Conservation (phyloP, 2,329 filamentous ascomycete genomes). For the Fonsecaea pugnacius region DNA sequence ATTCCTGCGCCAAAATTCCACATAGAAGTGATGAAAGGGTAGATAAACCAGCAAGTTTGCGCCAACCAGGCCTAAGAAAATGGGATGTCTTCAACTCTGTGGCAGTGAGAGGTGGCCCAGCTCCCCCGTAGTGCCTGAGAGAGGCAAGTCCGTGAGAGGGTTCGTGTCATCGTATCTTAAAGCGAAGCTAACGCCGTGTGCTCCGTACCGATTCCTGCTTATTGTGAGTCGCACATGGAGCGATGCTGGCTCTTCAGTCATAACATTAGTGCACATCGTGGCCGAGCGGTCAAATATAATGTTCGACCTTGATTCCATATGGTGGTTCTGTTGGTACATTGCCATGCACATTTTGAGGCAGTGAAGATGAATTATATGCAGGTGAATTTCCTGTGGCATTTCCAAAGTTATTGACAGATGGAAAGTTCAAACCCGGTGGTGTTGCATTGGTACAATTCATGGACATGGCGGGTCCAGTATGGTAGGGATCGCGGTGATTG, state of each 20-base stretch:
- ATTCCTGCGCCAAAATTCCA: conserved; percentile 9
- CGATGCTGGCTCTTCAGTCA: not conserved
- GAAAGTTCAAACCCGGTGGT: conserved; percentile 21
- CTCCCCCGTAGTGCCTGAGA: not conserved
- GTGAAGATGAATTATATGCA: conserved; percentile 19
- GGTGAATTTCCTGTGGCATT: conserved; percentile 16
- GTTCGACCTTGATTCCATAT: conserved; percentile 25
- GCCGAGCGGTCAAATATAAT: conserved; percentile 16
- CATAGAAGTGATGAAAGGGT: not conserved
- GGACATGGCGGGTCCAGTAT: conserved; percentile 25
- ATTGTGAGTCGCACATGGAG: not conserved
- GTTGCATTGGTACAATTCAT: conserved; percentile 25
- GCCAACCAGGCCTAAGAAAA: conserved; percentile 1
- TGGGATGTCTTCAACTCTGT: not conserved
- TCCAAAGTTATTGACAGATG: conserved; percentile 22
- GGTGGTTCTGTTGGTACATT: conserved; percentile 23
- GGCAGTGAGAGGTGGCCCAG: too few relatives aligned
- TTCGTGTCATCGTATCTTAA: not conserved
- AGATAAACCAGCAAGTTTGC: not conserved
- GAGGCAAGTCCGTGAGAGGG: not conserved
- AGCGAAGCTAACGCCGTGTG: not conserved
- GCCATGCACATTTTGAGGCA: conserved; percentile 18
- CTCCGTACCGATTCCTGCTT: not conserved
- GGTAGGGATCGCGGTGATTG: conserved; percentile 24
- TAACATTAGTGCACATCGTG: not conserved